Conservation (phyloP, 441 rosid genomes). For the Aleurites moluccanus region DNA sequence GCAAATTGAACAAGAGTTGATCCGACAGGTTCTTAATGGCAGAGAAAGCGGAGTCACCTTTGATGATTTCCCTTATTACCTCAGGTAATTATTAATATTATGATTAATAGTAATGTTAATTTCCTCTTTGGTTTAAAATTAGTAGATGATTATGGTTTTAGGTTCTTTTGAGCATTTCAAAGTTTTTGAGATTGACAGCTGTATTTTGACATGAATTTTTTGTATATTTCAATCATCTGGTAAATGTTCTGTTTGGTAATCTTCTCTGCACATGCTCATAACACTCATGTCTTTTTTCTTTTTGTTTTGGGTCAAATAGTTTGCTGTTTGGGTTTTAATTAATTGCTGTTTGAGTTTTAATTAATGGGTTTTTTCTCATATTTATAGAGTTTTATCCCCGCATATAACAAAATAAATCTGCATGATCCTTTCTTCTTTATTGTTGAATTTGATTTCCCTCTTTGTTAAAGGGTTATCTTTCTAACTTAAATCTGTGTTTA, state of each 20-base stretch:
- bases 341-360: too few species aligned
- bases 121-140: background rate
- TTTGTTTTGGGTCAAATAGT: background rate
- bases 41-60: slow-evolving; percentile 56
- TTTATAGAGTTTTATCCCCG: background rate
- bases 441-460: slow-evolving; percentile 6
- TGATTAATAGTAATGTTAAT: background rate
- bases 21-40: slow-evolving; percentile 65
- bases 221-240: background rate
- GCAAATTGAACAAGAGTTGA: slow-evolving; percentile 76
- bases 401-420: background rate
- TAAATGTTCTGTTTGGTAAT: slow-evolving; percentile 22
- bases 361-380: background rate
- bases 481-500: background rate
- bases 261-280: slow-evolving; percentile 38
- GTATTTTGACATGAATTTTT: slow-evolving; percentile 5
- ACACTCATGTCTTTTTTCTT: slow-evolving; percentile 1
- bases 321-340: background rate
- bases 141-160: background rate
- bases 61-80: slow-evolving; percentile 77
- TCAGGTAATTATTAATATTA: slow-evolving; percentile 41
- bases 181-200: slow-evolving; percentile 20
- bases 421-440: slow-evolving; percentile 1
- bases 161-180: slow-evolving; percentile 24
- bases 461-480: background rate